Evolutionary conservation across 2,329 filamentous ascomycete species (phyloP).

Genomic region (Dothiorella sarmentorum): DNA sequence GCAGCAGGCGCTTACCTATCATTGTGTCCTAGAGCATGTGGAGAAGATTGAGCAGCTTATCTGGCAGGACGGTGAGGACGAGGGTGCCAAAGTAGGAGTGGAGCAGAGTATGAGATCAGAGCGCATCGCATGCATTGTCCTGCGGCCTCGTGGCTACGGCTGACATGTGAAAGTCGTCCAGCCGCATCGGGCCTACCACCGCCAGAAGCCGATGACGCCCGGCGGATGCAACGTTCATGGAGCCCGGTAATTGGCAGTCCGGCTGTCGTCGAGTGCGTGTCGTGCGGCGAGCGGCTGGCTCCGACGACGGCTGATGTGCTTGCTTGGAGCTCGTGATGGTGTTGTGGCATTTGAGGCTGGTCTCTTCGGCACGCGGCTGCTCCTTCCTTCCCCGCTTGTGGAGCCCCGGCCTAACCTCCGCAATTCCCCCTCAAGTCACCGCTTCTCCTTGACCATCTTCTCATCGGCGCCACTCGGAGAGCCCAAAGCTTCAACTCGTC

Average conservation of each 20-base stretch:
- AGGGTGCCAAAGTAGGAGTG: not conserved
- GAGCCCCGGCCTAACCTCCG: not conserved
- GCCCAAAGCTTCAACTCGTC: too few species aligned
- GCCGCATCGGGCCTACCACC: conserved; percentile 14
- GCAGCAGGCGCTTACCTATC: conserved; percentile 25
- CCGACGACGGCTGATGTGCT: conserved; percentile 4
- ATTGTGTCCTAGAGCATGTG: conserved; percentile 22
- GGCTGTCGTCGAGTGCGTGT: conserved; percentile 1
- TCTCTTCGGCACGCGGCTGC: not conserved
- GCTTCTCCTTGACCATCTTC: not conserved
- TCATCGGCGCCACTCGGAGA: not conserved
- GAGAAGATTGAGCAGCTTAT: not conserved
- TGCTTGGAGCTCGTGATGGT: not conserved
- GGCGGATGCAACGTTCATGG: not conserved
- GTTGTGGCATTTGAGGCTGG: not conserved
- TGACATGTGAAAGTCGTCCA: conserved; percentile 17
- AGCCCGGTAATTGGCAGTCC: not conserved
- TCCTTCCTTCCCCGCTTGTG: not conserved
- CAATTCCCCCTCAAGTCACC: not conserved
- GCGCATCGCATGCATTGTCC: not conserved
- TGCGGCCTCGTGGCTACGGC: not conserved
- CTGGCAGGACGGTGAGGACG: not conserved
- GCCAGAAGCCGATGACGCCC: conserved; percentile 11
- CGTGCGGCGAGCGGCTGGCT: conserved; percentile 5
- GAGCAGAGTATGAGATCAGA: not conserved